phyloP scores from a whole-genome alignment of 2,329 filamentous ascomycete species.

The Pseudocercospora crystallina region DNA sequence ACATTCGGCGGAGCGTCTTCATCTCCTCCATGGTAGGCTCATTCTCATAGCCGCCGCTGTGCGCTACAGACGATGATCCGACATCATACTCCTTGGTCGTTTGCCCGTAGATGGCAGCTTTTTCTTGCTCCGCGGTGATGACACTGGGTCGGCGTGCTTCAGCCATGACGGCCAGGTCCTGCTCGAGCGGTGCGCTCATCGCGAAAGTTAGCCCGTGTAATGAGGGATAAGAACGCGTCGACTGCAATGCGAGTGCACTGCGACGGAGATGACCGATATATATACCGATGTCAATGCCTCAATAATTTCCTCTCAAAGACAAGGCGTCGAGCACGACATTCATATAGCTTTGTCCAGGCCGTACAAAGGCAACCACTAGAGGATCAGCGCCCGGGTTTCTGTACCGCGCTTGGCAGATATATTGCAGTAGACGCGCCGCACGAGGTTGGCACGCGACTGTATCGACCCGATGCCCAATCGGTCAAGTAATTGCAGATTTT shows the following conservation, averaged over 20 bases:
- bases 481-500: neutral
- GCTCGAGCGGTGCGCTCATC: conserved; percentile 21
- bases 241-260: too few relatives aligned
- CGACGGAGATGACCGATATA: too few relatives aligned
- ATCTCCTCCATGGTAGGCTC: conserved; percentile 46
- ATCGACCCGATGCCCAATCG: conserved; percentile 13
- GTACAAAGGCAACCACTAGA: conserved; percentile 1
- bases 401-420: conserved; percentile 5
- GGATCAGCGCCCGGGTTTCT: conserved; percentile 19
- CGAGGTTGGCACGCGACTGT: conserved; percentile 22
- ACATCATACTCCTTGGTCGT: conserved; percentile 15
- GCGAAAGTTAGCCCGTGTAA: too few relatives aligned
- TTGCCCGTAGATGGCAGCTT: conserved; percentile 17
- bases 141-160: conserved; percentile 26
- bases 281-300: too few relatives aligned
- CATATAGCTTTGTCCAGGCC: conserved; percentile 5
- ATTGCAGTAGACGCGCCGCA: conserved; percentile 6
- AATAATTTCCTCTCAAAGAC: too few relatives aligned
- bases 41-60: conserved; percentile 27
- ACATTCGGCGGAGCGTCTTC: conserved; percentile 44
- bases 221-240: too few relatives aligned
- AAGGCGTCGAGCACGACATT: conserved; percentile 5
- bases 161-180: conserved; percentile 25
- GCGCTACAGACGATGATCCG: conserved; percentile 11
- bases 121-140: conserved; percentile 14